A percentile compares a stretch with the other conserved stretches of the same genome.
These are phyloP conservation scores for Tirmania nivea DNA, from an alignment of 495 filamentous ascomycete species.

Conservation along the genomic window DNA sequence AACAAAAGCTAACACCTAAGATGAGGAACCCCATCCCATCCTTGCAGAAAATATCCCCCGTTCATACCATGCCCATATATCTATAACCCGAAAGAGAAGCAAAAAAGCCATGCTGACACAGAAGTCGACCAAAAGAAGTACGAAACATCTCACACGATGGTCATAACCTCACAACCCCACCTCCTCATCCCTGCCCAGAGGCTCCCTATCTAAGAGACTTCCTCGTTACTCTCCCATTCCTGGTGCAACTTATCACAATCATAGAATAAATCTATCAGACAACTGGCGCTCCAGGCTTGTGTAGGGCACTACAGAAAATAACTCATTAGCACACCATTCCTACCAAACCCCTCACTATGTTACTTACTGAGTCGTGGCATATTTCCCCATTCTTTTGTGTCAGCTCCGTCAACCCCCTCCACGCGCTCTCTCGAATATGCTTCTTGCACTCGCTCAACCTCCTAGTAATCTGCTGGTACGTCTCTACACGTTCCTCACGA, in stretches of 20 bases:
- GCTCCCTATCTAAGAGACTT: not conserved
- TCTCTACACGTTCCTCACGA: conserved; percentile 46
- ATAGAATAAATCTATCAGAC: conserved; percentile 83
- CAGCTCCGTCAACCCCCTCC: conserved; percentile 86
- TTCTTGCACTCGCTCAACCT: conserved; percentile 62
- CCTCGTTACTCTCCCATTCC: conserved; percentile 4
- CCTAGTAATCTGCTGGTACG: conserved; percentile 79
- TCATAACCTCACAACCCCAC: no score
- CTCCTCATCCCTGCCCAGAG: no score
- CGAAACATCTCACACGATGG: no score
- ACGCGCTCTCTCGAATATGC: conserved; percentile 50
- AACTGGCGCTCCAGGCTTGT: conserved; percentile 86
- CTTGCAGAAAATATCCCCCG: no score
- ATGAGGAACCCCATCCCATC: no score
- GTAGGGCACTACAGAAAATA: conserved; percentile 45
- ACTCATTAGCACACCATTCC: not conserved
- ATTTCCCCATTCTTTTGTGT: conserved; percentile 70
- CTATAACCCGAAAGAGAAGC: no score
- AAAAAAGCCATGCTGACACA: no score
- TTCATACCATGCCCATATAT: no score
- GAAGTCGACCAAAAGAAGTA: no score
- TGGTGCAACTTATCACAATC: conserved; percentile 41
- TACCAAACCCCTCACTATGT: no score
- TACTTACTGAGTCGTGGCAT: conserved; percentile 47
- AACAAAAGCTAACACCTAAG: no score